Base-by-base conservation (phyloP, 441 rosid genomes). In the Pelargonium fulgidum region DNA sequence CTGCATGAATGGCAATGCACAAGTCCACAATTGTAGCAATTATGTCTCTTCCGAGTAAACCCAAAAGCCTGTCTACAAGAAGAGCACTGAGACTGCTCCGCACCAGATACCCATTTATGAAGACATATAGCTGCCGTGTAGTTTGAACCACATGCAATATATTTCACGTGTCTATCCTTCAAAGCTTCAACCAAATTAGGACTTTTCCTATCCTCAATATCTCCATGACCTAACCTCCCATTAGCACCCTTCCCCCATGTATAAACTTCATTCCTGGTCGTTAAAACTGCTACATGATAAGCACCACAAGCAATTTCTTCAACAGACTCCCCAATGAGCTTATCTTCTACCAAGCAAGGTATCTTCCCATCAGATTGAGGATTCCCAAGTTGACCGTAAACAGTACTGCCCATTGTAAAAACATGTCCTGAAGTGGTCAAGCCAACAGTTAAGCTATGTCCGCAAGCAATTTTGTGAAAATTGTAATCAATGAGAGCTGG, bases 171-270 rank as follows among this genome's bases (percentile, higher is more conserved):
- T 81, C 90, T 93, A 85, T 93, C 99, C 80, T 85, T 93, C 75
- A 89, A 80, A 50, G 95, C 89, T 81, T 89, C 99, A 11, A 91
- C 91, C 72, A 93, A 45, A 19, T 89, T 74, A 13, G 99, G 97
- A 62, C 83, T 81, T 77, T 86, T 91, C 77, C 89, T 81, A 80
- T 93, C 99, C 82, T 89, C 93, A 29, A 80, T 81, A 82, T 93
- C 92, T 58, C 97, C 95, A 74, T 91, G 97, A 70, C 99, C 99
- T 64, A 93, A 82, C 72, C 97, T 84, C 77, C 99, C 99, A 80
- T 93, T 93, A 73, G 97, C 87, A 70, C 97, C 99, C 81, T 91
- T 93, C 52, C 97, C 98, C 99, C 99, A 93, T 3, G 95, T 89
- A 75, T 87, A 93, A 69, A 93, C 97, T 81, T 93, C 97, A 13